Evolutionary conservation across 331 rosid species (phyloP), one percentile per base, ranked within the genome.

Genomic region (Dryas integrifolia): DNA sequence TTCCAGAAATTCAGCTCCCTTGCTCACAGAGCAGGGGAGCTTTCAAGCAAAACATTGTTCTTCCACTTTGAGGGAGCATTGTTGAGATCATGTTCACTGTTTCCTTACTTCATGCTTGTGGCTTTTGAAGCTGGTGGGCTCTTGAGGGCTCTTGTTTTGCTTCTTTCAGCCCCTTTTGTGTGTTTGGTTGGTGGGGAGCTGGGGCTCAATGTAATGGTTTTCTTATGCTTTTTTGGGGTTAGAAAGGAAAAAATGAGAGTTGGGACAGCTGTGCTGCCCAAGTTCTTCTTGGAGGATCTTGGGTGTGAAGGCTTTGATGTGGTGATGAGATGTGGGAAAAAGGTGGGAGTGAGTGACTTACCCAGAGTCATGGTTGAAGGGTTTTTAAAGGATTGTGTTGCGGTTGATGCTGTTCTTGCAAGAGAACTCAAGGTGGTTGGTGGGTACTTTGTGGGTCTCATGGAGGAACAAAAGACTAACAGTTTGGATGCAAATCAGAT

Each of bases 61-160:
- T 93, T 93, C 68, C 86, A 86, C 57, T 81, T 91, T 2, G 98
- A 93, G 74, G 89, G 75, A 30, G 69, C 88, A 39, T n/a, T 93
- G 15, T 41, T 93, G 46, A 90, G 69, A 73, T 84, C 94, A 43
- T 63, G 82, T n/a, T 86, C 92, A 6, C 6, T 87, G 45, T 91
- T 93, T 71, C 91, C 96, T 4, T 91, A 89, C 63, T 93, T 93
- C 86, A 81, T 93, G 97, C 92, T 93, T 4, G 96, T 91, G 53
- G 97, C 98, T 10, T 93, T 93, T 55, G 98, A 93, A 74, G 96
- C 86, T 3, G 92, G 96, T 9, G 86, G 94, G 39, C 14, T 83
- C 0, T 5, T 89, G 0, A 78, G 97, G 61, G 89, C 91, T 56
- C 39, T 84, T 1, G 2, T 80, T 38, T 61, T 91, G 3, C 61